A percentile compares a stretch with the other conserved stretches of the same genome.
These are phyloP conservation scores for Sporothrix pseudoabietina DNA, from an alignment of 2,329 filamentous ascomycete genomes.

Conservation along the genomic window DNA sequence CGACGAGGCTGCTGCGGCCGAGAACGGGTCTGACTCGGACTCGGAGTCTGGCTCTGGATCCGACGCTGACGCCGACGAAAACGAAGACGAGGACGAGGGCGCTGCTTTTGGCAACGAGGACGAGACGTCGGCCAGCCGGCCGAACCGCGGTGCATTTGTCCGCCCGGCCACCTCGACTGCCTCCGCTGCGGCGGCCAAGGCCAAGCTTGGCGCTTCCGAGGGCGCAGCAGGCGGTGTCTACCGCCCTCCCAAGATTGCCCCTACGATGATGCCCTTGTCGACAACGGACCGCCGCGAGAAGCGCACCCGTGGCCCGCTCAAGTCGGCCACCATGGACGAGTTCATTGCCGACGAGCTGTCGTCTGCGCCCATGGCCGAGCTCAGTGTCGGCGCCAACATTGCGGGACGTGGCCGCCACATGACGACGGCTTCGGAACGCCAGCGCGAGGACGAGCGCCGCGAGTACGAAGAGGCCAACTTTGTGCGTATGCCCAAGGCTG, in stretches of 20 bases:
- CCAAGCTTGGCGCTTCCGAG: constrained; percentile 35
- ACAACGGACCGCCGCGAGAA: constrained; percentile 66
- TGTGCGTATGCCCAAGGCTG: constrained; percentile 78
- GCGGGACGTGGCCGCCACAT: constrained; percentile 73
- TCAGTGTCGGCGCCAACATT: constrained; percentile 91
- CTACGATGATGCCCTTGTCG: constrained; percentile 79
- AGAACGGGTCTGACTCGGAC: constrained; percentile 45
- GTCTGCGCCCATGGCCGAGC: constrained; percentile 75
- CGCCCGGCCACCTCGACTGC: constrained; percentile 34
- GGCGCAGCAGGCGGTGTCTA: constrained; percentile 66
- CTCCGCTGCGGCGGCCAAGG: constrained; percentile 5
- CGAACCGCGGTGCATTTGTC: constrained; percentile 45
- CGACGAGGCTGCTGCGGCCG: constrained; percentile 43
- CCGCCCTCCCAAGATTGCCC: constrained; percentile 82
- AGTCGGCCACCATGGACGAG: constrained; percentile 86
- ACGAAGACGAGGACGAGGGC: constrained; percentile 35
- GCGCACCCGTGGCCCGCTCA: constrained; percentile 62
- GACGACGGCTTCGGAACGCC: constrained; percentile 75
- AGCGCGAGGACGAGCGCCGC: constrained; percentile 74
- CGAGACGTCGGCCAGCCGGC: constrained; percentile 33
- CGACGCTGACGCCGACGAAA: neutral
- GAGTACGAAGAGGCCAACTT: constrained; percentile 95
- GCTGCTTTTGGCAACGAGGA: constrained; percentile 30
- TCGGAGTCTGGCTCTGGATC: constrained; percentile 32
- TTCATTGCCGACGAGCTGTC: constrained; percentile 87